A percentile compares a stretch with the other conserved stretches of the same genome.
phyloP scores from a whole-genome alignment of 1,139 yeast genomes.

The Trichomonascaceae sp. region DNA sequence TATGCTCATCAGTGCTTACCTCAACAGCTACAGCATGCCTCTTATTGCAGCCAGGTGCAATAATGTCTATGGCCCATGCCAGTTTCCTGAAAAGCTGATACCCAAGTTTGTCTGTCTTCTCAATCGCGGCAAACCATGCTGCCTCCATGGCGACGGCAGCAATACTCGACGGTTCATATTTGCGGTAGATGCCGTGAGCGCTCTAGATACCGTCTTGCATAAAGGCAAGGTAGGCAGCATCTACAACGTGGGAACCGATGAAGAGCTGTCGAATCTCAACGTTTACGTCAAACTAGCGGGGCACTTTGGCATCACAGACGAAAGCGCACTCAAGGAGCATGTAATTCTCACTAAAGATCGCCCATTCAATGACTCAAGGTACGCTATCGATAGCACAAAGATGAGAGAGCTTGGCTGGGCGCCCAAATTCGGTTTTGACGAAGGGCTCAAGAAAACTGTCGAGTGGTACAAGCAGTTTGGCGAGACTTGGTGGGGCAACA shows the following conservation, averaged over 20 bases:
- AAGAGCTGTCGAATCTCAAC: slow-evolving; percentile 32
- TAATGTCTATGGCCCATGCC: slow-evolving; percentile 45
- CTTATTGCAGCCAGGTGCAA: slow-evolving; percentile 36
- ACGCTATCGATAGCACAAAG: slow-evolving; percentile 31
- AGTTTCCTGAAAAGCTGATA: slow-evolving; percentile 45
- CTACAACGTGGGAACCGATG: slow-evolving; percentile 38
- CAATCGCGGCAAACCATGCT: slow-evolving; percentile 19
- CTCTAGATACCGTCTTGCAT: slow-evolving; percentile 28
- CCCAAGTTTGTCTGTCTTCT: slow-evolving; percentile 30
- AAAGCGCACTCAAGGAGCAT: slow-evolving; percentile 11
- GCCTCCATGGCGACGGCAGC: slow-evolving; percentile 38
- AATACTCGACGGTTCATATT: slow-evolving; percentile 37
- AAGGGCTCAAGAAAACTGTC: slow-evolving; percentile 28
- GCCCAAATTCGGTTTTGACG: slow-evolving; percentile 27
- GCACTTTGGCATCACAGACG: slow-evolving; percentile 10
- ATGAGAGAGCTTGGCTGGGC: slow-evolving; percentile 36
- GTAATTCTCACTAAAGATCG: slow-evolving; percentile 33
- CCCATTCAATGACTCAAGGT: slow-evolving; percentile 38
- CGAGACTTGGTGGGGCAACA: slow-evolving; percentile 22
- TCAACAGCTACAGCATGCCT: slow-evolving; percentile 34
- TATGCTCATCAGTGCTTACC: slow-evolving; percentile 36
- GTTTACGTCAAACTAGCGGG: slow-evolving; percentile 23
- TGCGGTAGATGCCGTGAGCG: slow-evolving; percentile 36
- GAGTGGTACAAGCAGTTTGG: slow-evolving; percentile 24
- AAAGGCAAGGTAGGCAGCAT: slow-evolving; percentile 26